These are phyloP conservation scores for Xylaria sp. DNA, from an alignment of 495 filamentous ascomycete genomes.

Conservation along the genomic window DNA sequence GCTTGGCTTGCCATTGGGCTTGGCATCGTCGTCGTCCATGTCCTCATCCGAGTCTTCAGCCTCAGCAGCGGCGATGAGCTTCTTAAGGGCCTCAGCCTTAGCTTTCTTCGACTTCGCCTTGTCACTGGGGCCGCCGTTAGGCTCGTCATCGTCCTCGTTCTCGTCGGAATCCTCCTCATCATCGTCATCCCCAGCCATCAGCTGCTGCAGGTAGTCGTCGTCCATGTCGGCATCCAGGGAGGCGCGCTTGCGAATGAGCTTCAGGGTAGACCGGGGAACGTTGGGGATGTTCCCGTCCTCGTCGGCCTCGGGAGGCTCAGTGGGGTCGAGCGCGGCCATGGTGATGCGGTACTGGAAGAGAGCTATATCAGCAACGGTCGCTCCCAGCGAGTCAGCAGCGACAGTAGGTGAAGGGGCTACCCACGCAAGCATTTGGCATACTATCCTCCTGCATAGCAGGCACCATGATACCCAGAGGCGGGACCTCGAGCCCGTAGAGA, in stretches of 20 bases:
- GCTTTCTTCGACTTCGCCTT: constrained; percentile 86
- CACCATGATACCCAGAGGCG: constrained; percentile 76
- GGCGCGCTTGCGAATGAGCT: constrained; percentile 75
- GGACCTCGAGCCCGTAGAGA: constrained; percentile 89
- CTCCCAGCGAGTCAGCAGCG: neutral
- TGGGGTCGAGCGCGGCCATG: constrained; percentile 97
- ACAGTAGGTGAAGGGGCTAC: constrained; percentile 46
- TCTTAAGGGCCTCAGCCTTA: constrained; percentile 72
- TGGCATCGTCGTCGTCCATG: constrained; percentile 66
- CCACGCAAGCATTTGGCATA: constrained; percentile 68
- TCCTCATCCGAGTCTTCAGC: constrained; percentile 62
- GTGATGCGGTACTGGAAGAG: constrained; percentile 84
- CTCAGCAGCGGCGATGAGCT: constrained; percentile 70
- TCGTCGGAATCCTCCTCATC: constrained; percentile 70
- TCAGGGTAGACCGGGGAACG: constrained; percentile 81
- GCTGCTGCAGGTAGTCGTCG: constrained; percentile 61
- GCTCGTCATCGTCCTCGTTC: constrained; percentile 65
- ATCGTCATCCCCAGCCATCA: constrained; percentile 56
- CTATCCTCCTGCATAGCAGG: constrained; percentile 58
- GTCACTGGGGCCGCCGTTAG: constrained; percentile 89
- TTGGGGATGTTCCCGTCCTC: constrained; percentile 65
- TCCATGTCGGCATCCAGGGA: constrained; percentile 65
- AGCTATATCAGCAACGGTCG: constrained; percentile 31
- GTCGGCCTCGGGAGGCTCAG: constrained; percentile 71
- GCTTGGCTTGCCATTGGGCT: constrained; percentile 59